phyloP scores from a whole-genome alignment of 2,329 filamentous ascomycete genomes.

The Pseudonectria foliicola region DNA sequence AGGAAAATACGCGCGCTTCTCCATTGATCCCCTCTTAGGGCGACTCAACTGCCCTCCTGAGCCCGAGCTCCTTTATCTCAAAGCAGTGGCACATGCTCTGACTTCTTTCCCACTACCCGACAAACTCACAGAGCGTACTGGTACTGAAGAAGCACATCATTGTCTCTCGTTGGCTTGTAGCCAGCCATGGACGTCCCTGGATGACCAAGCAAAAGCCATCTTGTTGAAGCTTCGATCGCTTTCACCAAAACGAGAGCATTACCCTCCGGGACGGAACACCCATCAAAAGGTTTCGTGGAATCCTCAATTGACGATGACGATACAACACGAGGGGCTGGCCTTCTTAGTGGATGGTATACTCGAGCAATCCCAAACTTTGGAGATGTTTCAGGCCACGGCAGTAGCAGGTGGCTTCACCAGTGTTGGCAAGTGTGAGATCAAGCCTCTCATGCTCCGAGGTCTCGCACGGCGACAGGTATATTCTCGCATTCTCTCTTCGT shows the following conservation, averaged over 20 bases:
- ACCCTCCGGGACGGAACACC: slow-evolving; percentile 26
- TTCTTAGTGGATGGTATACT: slow-evolving; percentile 23
- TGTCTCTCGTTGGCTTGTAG: slow-evolving; percentile 42
- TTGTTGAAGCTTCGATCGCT: slow-evolving; percentile 16
- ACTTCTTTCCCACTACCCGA: slow-evolving; percentile 55
- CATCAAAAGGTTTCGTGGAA: slow-evolving; percentile 32
- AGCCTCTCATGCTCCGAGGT: neutral
- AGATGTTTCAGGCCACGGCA: slow-evolving; percentile 8
- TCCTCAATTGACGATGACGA: slow-evolving; percentile 18
- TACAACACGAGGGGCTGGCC: slow-evolving; percentile 33
- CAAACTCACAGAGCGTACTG: slow-evolving; percentile 49
- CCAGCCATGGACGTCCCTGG: slow-evolving; percentile 40
- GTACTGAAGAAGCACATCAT: slow-evolving; percentile 51
- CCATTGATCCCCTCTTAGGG: slow-evolving; percentile 46
- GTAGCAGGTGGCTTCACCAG: neutral
- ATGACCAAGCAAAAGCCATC: neutral
- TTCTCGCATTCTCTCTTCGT: too few relatives aligned
- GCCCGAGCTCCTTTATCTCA: slow-evolving; percentile 45
- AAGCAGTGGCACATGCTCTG: slow-evolving; percentile 51
- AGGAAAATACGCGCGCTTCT: slow-evolving; percentile 40
- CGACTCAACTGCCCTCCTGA: slow-evolving; percentile 52
- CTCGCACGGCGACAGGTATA: too few relatives aligned
- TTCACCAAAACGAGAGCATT: slow-evolving; percentile 26
- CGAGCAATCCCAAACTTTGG: slow-evolving; percentile 23
- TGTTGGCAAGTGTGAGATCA: neutral